Conservation (phyloP, 2,329 filamentous ascomycete genomes). For the Aspergillus sclerotialis region DNA sequence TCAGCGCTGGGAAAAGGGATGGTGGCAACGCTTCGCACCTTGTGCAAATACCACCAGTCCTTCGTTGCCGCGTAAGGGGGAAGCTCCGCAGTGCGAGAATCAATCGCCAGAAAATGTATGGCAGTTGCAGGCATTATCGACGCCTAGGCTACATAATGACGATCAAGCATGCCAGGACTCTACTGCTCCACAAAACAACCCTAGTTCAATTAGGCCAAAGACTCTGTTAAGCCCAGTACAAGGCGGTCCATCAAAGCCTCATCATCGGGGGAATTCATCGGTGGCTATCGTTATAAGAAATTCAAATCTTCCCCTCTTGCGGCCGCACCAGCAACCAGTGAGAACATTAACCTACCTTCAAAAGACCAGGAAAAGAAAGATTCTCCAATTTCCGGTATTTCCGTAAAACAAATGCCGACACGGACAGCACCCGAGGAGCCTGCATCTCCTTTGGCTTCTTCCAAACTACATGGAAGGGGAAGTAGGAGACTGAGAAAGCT, state of each 20-base stretch:
- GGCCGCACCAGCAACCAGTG: constrained; percentile 13
- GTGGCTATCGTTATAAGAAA: constrained; percentile 10
- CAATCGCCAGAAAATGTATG: not conserved
- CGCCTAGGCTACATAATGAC: not conserved
- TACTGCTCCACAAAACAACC: not conserved
- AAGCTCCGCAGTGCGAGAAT: not conserved
- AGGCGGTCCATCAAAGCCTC: not conserved
- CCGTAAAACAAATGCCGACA: not conserved
- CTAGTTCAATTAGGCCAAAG: not conserved
- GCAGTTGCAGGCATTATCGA: not conserved
- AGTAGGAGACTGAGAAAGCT: no score
- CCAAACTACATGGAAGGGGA: no score
- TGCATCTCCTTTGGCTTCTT: no score
- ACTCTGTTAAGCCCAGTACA: not conserved
- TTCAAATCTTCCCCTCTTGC: constrained; percentile 29
- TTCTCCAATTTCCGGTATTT: not conserved
- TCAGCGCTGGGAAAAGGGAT: constrained; percentile 15
- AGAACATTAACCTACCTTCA: constrained; percentile 3
- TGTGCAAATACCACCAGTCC: not conserved
- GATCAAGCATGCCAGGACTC: not conserved
- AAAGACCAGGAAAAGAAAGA: not conserved
- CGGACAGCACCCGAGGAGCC: no score
- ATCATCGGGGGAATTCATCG: constrained; percentile 4
- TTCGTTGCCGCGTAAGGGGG: not conserved
- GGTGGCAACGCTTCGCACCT: not conserved